Percentiles rank a stretch among this genome's conserved stretches.
phyloP scores from a whole-genome alignment of 805 yeast genomes.

The Suhomyces sp. region DNA sequence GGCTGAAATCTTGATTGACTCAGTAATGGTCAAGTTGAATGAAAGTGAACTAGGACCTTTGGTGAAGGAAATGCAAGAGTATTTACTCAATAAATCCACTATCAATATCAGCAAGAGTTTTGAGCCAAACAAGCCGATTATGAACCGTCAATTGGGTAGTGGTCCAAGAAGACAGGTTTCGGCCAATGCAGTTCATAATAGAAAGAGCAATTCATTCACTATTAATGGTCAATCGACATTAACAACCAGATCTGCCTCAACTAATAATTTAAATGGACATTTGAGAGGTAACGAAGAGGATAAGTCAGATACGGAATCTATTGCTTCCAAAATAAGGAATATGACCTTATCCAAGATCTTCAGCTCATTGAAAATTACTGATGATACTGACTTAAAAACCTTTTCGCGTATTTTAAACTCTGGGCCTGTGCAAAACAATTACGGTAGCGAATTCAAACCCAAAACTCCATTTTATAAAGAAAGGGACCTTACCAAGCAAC shows the following conservation, averaged over 20 bases:
- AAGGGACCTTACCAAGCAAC: conserved; percentile 32
- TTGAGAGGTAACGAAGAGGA: conserved; percentile 13
- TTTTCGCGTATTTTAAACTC: conserved; percentile 37
- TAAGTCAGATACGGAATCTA: conserved; percentile 28
- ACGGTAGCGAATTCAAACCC: conserved; percentile 51
- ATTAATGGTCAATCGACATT: conserved; percentile 26
- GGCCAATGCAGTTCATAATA: conserved; percentile 20
- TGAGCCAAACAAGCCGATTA: conserved; percentile 40
- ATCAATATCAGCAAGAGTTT: conserved; percentile 40
- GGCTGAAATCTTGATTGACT: conserved; percentile 76
- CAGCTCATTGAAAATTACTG: conserved; percentile 38
- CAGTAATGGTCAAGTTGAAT: conserved; percentile 60
- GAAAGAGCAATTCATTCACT: conserved; percentile 25
- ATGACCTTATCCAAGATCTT: conserved; percentile 36
- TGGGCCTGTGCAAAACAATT: conserved; percentile 35
- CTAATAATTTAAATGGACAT: conserved; percentile 16
- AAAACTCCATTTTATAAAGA: conserved; percentile 54
- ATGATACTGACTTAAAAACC: conserved; percentile 39
- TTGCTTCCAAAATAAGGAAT: conserved; percentile 33
- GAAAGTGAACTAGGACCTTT: conserved; percentile 65
- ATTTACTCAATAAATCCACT: conserved; percentile 52
- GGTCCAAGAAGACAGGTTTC: conserved; percentile 23
- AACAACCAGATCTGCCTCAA: conserved; percentile 30
- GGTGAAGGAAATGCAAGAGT: conserved; percentile 65
- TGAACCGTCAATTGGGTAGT: conserved; percentile 27